Percentiles rank a stretch among this genome's conserved stretches.
Conservation (phyloP, 495 filamentous ascomycete genomes). For the Cercophora samala region DNA sequence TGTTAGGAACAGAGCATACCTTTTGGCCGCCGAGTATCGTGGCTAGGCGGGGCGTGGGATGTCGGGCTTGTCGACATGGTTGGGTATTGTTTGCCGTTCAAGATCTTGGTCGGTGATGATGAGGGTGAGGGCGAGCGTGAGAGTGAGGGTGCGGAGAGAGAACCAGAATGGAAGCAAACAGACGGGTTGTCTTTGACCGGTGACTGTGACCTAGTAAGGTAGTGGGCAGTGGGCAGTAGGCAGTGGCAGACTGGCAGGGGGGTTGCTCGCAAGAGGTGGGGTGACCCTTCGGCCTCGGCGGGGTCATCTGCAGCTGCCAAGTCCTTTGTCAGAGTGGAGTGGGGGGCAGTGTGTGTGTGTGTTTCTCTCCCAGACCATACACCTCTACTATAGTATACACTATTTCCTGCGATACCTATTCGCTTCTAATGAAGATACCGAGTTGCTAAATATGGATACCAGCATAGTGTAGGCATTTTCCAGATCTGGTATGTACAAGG, state of each 20-base stretch:
- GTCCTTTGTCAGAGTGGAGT: no score
- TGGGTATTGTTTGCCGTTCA: neutral
- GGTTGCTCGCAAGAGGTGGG: neutral
- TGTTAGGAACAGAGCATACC: constrained; percentile 48
- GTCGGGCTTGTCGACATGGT: constrained; percentile 27
- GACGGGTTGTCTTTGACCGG: neutral
- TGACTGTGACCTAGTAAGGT: no score
- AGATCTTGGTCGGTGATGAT: neutral
- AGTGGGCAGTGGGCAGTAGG: no score
- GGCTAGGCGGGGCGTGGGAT: constrained; percentile 42
- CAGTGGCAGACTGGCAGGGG: neutral
- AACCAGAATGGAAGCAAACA: neutral
- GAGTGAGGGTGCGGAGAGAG: no score
- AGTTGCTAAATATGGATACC: no score
- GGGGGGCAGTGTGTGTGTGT: no score
- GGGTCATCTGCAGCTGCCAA: neutral
- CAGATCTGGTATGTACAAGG: no score
- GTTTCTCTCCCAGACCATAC: no score
- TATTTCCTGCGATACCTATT: no score
- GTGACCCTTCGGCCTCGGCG: neutral
- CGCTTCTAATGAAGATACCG: no score
- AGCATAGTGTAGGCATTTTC: no score
- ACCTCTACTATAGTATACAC: no score
- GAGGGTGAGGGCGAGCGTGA: neutral
- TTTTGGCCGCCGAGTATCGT: constrained; percentile 65